Conservation (phyloP, 2,329 filamentous ascomycete genomes). For the Ciborinia camelliae region DNA sequence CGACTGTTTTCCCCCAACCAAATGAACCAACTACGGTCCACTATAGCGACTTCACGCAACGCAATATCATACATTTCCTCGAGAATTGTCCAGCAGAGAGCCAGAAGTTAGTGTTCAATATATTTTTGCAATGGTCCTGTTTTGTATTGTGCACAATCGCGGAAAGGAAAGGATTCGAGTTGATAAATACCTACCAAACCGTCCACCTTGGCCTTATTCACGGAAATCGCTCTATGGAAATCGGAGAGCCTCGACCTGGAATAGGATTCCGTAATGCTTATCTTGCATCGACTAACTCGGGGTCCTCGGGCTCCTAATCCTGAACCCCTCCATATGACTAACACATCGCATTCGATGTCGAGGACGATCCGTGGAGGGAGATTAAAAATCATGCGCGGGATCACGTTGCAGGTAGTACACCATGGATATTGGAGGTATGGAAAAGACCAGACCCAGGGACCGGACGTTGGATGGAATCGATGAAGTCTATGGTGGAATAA, state of each 20-base stretch:
- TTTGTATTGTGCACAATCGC: not conserved
- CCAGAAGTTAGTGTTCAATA: not conserved
- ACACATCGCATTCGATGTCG: not conserved
- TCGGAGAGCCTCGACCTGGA: not conserved
- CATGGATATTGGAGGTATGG: too few species aligned
- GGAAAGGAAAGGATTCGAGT: not conserved
- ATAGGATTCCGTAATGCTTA: not conserved
- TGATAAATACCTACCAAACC: rapidly evolving
- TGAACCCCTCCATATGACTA: not conserved
- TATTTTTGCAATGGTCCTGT: not conserved
- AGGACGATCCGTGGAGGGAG: not conserved
- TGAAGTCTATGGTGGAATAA: too few species aligned
- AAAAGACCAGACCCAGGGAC: too few species aligned
- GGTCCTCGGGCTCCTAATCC: not conserved
- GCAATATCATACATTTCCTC: not conserved
- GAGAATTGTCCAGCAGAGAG: not conserved
- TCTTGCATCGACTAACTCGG: not conserved
- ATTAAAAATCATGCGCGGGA: not conserved
- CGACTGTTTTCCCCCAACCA: too few species aligned
- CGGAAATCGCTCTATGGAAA: rapidly evolving
- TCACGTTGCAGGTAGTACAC: too few species aligned
- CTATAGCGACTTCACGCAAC: not conserved
- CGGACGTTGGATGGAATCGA: too few species aligned
- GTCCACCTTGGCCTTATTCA: not conserved
- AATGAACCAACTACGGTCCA: too few species aligned